phyloP scores from a whole-genome alignment of 2,329 filamentous ascomycete species.

The Beauveria caledonica region DNA sequence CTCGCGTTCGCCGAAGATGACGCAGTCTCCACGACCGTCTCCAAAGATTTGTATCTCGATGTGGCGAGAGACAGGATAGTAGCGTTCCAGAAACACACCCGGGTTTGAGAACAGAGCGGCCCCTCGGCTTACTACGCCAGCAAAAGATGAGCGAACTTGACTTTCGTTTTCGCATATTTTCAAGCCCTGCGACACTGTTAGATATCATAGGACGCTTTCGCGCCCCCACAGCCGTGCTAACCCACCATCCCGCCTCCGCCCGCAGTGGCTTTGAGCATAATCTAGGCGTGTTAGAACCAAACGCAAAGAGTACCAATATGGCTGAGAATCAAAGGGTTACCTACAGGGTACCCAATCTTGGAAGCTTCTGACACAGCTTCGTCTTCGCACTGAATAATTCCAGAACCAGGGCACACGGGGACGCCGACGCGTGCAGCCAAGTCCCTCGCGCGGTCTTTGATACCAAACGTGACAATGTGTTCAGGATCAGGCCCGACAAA shows the following conservation, averaged over 20 bases:
- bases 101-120: constrained; percentile 16
- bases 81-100: constrained; percentile 30
- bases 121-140: neutral
- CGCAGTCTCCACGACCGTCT: constrained; percentile 28
- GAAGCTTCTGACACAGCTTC: neutral
- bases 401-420: constrained; percentile 29
- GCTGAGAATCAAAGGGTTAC: neutral
- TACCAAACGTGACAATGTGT: constrained; percentile 46
- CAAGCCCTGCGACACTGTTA: constrained; percentile 10
- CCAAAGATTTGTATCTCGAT: constrained; percentile 39
- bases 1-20: constrained; percentile 33
- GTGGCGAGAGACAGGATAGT: constrained; percentile 29
- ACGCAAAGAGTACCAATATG: neutral
- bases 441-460: constrained; percentile 49
- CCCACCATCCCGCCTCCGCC: constrained; percentile 34
- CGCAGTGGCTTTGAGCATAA: constrained; percentile 35
- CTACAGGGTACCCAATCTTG: constrained; percentile 1
- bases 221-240: constrained; percentile 8
- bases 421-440: constrained; percentile 40
- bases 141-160: constrained; percentile 1
- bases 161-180: neutral
- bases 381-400: neutral
- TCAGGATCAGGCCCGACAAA: constrained; percentile 50
- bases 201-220: neutral
- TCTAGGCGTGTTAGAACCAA: neutral